Evolutionary conservation across 257 asterid species (phyloP).

Genomic region (Gardenia jasminoides): DNA sequence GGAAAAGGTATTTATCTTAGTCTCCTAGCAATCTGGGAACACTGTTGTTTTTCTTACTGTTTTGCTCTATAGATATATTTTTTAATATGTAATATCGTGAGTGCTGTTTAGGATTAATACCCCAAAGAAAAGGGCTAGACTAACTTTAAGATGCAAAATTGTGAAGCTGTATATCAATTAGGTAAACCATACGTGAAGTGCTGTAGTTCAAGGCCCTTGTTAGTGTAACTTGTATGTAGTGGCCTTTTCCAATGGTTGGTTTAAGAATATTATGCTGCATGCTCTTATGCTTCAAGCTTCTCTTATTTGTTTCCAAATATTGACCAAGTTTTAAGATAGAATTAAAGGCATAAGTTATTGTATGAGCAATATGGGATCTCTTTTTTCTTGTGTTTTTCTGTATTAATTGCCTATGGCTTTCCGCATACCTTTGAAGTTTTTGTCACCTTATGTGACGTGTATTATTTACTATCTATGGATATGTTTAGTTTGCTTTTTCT

Average conservation of each 20-base stretch:
- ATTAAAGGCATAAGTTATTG: not conserved
- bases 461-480: not conserved
- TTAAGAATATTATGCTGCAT: not conserved
- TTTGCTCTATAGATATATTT: not conserved
- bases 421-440: not conserved
- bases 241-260: not conserved
- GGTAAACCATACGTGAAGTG: too few relatives aligned
- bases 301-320: not conserved
- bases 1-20: constrained; percentile 62
- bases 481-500: not conserved
- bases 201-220: not conserved
- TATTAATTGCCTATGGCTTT: not conserved
- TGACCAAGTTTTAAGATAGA: not conserved
- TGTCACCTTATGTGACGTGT: not conserved
- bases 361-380: not conserved
- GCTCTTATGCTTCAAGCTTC: not conserved
- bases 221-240: not conserved
- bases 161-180: not conserved
- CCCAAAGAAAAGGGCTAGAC: not conserved
- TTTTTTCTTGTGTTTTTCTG: not conserved
- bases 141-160: not conserved
- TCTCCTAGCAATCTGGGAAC: not conserved
- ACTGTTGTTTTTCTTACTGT: not conserved
- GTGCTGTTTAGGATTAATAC: not conserved
- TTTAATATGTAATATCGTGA: not conserved